Base-by-base conservation (phyloP, 768 basidiomycete genomes). In the Kwoniella newhampshirensis region DNA sequence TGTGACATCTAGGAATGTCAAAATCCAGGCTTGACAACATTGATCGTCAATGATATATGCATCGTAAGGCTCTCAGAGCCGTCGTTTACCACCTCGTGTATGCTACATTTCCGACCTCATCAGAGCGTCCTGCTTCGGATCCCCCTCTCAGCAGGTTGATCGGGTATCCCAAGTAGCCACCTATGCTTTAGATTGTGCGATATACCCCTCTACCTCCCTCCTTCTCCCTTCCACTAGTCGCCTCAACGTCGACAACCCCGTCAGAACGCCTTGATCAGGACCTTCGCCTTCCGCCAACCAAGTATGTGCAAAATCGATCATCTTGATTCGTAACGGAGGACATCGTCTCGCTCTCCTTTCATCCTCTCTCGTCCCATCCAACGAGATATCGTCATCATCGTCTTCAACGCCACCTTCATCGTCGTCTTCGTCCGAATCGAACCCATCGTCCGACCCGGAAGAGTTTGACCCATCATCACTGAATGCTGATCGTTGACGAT, bases 271-370 rank as follows among this genome's bases (percentile, higher is more conserved):
- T 36, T 81, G 76, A 72, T 97, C 93, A 1, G 85, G 84, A 3
- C 92, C 93, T 65, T 84, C 67, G 0, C 87, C 89, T 0, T 84
- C 82, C 6, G 77, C 80, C 12, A 87, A 60, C 21, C 82, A 78
- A 1, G 91, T 87, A 75, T 98, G 94, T 6, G 92, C 93, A 74
- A 99, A 97, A 78, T 99, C 94, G 63, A 98, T 97, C 62, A 96
- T 78, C 63, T 86, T 86, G 58, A 96, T 80, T 13, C 81, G 79
- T 60, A 82, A 87, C 28, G 84, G 82, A 17, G 80, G 80, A 28
- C 79, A 81, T 52, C 32, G 41, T 45, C 62, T 44, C 18, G 66
- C 47, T 52, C 51, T n/a, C 41, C 60, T 60, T 11, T 59, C 68
- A 26, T 65, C 67, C 21, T 59, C 60, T 45, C 45, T 54, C 20